Evolutionary conservation across 2,329 filamentous ascomycete genomes (phyloP), one percentile per base, ranked within the genome.

Genomic region (Trichoderma cornu-damae): DNA sequence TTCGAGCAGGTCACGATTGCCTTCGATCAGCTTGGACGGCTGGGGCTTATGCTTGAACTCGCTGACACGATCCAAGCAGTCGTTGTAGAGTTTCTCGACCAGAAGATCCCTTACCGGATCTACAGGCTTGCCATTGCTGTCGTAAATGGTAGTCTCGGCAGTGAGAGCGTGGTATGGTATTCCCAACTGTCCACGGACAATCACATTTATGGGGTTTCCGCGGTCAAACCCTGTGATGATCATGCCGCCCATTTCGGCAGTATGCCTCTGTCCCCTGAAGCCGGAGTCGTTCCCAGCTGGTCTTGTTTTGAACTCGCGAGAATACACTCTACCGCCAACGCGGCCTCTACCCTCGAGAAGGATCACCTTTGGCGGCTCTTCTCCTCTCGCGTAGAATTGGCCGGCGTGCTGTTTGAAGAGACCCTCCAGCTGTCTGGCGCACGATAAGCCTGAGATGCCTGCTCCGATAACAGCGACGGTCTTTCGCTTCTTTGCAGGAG

Each of bases 161-260:
- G 85, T 86, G 60, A 99, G 77, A 22, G 87, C 79, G 70, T 96
- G 90, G 69, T 96, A 96, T 14, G 86, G 86, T 18, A 99, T 80
- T 24, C 88, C 89, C 48, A 99, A 80, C 72, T 99, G 95, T 14
- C 90, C 92, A 63, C 94, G 86, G 57, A 99, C 86, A 59, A 99
- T 84, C 48, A 92, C 84, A 69, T 96, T 95, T 64, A 99, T 76
- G 4, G 94, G 94, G 65, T 99, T 99, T 16, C 95, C 95, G 63
- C 90, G 84, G 63, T 97, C 91, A 69, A 97, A 99, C 0, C 94
- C 94, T 32, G 95, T 96, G 60, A 99, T 91, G 60, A 99, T 97
- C 79, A 99, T 96, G 56, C 93, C 94, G 26, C 94, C 94, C 86
- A 96, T 95, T 70, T 99, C 94, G 30, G 90, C 94, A 18, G 92